These are phyloP conservation scores for Alternaria sp. DNA, from an alignment of 2,329 filamentous ascomycete species.

Conservation along the genomic window DNA sequence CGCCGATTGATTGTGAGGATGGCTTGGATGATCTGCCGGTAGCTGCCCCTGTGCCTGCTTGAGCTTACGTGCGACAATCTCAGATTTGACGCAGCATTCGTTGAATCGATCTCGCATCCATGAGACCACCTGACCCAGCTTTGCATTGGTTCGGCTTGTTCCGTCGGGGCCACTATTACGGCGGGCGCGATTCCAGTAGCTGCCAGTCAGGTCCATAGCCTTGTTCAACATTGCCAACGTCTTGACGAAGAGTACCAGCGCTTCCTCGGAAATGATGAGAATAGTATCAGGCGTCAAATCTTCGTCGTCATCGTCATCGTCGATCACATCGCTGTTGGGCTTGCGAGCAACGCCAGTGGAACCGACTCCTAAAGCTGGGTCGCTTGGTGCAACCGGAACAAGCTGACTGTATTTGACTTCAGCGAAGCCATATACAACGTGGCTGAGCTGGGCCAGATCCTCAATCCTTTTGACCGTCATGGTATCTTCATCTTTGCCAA, in stretches of 20 bases:
- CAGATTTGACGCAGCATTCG: slow-evolving; percentile 94
- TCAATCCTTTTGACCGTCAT: slow-evolving; percentile 82
- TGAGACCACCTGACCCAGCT: slow-evolving; percentile 92
- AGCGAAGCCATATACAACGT: slow-evolving; percentile 96
- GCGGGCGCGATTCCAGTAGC: slow-evolving; percentile 88
- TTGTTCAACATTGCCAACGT: slow-evolving; percentile 87
- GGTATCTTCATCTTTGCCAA: slow-evolving; percentile 76
- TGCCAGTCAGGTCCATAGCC: slow-evolving; percentile 91
- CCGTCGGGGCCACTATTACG: slow-evolving; percentile 59
- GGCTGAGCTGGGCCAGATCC: slow-evolving; percentile 88
- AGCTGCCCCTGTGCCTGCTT: slow-evolving; percentile 84
- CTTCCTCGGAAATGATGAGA: slow-evolving; percentile 89
- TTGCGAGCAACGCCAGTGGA: slow-evolving; percentile 56
- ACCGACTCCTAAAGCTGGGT: slow-evolving; percentile 69
- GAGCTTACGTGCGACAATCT: slow-evolving; percentile 88
- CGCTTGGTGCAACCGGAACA: slow-evolving; percentile 81
- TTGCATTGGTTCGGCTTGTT: slow-evolving; percentile 45
- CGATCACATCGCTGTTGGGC: slow-evolving; percentile 56
- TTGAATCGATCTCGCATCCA: slow-evolving; percentile 96
- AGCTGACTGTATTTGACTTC: slow-evolving; percentile 99
- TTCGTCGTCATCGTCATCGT: slow-evolving; percentile 58
- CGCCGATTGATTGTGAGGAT: slow-evolving; percentile 77
- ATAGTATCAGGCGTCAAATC: slow-evolving; percentile 86
- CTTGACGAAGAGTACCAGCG: slow-evolving; percentile 94
- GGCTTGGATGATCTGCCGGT: slow-evolving; percentile 82